Evolutionary conservation across 2,329 filamentous ascomycete species (phyloP).

Genomic region (Colletotrichum gigasporum): DNA sequence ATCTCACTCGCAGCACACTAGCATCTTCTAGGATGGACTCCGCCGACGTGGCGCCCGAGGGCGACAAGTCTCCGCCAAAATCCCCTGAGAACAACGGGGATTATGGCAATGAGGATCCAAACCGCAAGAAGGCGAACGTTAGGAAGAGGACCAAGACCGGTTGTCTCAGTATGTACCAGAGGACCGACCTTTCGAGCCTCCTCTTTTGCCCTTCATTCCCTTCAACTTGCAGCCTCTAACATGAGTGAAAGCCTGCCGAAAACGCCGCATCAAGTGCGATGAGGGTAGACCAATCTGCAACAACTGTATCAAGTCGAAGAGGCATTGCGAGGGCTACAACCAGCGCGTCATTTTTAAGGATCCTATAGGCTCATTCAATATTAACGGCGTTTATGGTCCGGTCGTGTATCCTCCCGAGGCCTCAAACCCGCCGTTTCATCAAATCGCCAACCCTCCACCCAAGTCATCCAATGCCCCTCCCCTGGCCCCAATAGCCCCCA

Average conservation of each 20-base stretch:
- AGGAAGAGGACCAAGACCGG: conserved; percentile 90
- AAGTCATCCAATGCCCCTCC: conserved; percentile 49
- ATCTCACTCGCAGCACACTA: conserved; percentile 17
- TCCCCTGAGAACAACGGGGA: conserved; percentile 45
- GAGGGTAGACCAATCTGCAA: conserved; percentile 85
- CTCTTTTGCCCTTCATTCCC: neutral
- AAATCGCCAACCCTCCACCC: conserved; percentile 51
- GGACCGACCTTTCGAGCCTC: neutral
- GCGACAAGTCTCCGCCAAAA: conserved; percentile 40
- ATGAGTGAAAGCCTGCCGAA: conserved; percentile 77
- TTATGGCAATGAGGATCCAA: conserved; percentile 50
- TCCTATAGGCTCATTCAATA: conserved; percentile 67
- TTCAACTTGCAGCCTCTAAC: neutral
- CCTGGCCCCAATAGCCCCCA: conserved; percentile 61
- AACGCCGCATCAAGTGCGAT: conserved; percentile 95
- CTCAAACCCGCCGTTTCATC: conserved; percentile 56
- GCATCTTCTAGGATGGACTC: conserved; percentile 41
- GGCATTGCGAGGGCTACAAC: conserved; percentile 85
- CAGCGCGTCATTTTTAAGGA: conserved; percentile 85
- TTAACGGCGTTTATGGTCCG: conserved; percentile 53
- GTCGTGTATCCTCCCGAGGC: conserved; percentile 56
- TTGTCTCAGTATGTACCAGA: conserved; percentile 76
- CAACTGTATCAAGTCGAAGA: conserved; percentile 88
- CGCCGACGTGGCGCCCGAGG: conserved; percentile 35
- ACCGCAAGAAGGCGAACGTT: conserved; percentile 56